Evolutionary conservation across 1,284 basidiomycete genomes (phyloP), one percentile per base, ranked within the genome.

Genomic region (Ustilago bromivora): DNA sequence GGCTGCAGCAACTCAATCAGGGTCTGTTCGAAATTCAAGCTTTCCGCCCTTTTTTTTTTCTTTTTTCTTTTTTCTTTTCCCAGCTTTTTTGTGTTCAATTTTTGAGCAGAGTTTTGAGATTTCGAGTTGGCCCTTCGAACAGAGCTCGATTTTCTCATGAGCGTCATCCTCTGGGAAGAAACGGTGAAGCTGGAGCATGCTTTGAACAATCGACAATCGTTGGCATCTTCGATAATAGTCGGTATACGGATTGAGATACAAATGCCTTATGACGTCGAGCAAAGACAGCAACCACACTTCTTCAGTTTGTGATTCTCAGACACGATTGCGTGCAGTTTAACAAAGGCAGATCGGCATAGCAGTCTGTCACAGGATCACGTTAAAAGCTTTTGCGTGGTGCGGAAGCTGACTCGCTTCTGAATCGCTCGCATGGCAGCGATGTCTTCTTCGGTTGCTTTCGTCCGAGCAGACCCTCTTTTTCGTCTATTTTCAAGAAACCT

Each of bases 381-480:
- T 28, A 31, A 35, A 10, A 31, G 28, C 43, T 46, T 46, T 51
- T 40, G 38, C 15, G 38, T 40, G 38, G 49, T 51, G 49, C 49
- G 49, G 49, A 51, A 51, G 49, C 49, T 51, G 49, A 31, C 49
- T 51, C 28, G 28, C 49, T 32, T 28, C 35, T 51, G 13, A 53
- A 19, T 28, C 47, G 49, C 31, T 43, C 52, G 13, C 52, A 54
- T 46, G 43, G 43, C 17, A 46, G 32, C 49, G 11, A 10, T 17
- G 51, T 54, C 34, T 35, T 36, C 52, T 54, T 68, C 60, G 66
- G 66, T 36, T 57, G 57, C 61, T 59, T 63, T 69, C 67, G 61
- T 43, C 67, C 67, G 61, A 69, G 66, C 66, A 57, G 49, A 35
- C 31, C 47, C 47, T 31, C 49, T 36, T 34, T 54, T 15, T 46